Percentiles rank a stretch among this genome's conserved stretches.
Conservation (phyloP, 805 yeast genomes). For the Starmerella geochares region DNA sequence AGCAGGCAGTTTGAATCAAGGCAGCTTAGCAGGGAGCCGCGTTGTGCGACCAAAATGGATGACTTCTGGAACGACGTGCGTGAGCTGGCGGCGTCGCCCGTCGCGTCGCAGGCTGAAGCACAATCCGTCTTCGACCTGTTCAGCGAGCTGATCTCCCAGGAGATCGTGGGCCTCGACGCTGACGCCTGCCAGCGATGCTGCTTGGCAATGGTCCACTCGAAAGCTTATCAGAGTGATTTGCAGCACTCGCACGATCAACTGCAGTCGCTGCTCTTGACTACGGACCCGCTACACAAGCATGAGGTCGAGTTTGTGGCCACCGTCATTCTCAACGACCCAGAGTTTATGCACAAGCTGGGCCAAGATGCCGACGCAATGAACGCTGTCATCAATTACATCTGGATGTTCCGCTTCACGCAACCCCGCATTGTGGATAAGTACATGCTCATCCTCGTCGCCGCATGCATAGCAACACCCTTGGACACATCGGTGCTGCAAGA, state of each 20-base stretch:
- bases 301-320: conserved; percentile 10
- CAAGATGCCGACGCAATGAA: conserved; percentile 5
- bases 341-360: not conserved
- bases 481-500: not conserved
- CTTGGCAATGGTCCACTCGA: conserved; percentile 10
- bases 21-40: too few species aligned
- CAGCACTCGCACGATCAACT: conserved; percentile 6
- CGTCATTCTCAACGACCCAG: conserved; percentile 8
- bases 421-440: conserved; percentile 37
- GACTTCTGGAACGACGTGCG: conserved; percentile 4
- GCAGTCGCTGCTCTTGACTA: conserved; percentile 3
- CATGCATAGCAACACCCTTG: conserved; percentile 10
- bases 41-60: not conserved
- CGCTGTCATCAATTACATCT: conserved; percentile 35
- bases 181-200: conserved; percentile 4
- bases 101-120: conserved; percentile 7
- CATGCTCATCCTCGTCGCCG: conserved; percentile 32
- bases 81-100: conserved; percentile 3
- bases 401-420: conserved; percentile 33
- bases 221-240: conserved; percentile 11
- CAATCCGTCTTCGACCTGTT: conserved; percentile 12
- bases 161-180: conserved; percentile 4
- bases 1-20: not conserved
- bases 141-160: conserved; percentile 12
- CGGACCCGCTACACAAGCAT: conserved; percentile 15